These are phyloP conservation scores for Fonsecaea nubica DNA, from an alignment of 2,329 filamentous ascomycete genomes.

Conservation along the genomic window DNA sequence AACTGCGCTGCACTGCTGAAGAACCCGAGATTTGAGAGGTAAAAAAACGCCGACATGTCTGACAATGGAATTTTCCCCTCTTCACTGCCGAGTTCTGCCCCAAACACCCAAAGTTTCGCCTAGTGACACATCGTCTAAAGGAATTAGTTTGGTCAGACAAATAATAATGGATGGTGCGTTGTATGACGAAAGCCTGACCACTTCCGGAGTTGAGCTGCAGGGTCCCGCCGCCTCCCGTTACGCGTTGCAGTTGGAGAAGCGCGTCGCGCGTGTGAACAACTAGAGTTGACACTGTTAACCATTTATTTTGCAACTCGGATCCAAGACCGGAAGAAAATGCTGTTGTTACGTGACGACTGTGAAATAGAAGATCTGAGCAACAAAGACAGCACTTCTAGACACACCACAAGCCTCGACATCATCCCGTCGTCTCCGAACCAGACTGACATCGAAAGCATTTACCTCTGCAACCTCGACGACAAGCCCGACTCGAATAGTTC, in stretches of 20 bases:
- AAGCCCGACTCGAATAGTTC: neutral
- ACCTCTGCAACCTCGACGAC: neutral
- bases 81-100: neutral
- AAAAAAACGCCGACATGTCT: neutral
- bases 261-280: constrained; percentile 11
- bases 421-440: constrained; percentile 15
- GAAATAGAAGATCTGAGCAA: neutral
- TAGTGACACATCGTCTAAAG: neutral
- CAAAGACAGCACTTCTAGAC: neutral
- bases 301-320: neutral
- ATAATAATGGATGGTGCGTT: neutral
- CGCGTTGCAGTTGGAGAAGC: constrained; percentile 3
- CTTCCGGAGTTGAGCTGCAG: neutral
- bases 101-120: neutral
- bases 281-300: neutral
- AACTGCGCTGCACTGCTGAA: constrained; percentile 18
- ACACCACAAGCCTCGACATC: neutral
- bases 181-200: constrained; percentile 4
- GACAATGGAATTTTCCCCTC: neutral
- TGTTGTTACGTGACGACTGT: neutral
- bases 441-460: constrained; percentile 8
- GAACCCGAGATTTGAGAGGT: neutral
- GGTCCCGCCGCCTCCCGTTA: constrained; percentile 8
- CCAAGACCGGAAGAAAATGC: neutral
- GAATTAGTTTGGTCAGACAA: neutral